Evolutionary conservation across 345 rosid species (phyloP), one percentile per base, ranked within the genome.

Genomic region (Punica granatum): DNA sequence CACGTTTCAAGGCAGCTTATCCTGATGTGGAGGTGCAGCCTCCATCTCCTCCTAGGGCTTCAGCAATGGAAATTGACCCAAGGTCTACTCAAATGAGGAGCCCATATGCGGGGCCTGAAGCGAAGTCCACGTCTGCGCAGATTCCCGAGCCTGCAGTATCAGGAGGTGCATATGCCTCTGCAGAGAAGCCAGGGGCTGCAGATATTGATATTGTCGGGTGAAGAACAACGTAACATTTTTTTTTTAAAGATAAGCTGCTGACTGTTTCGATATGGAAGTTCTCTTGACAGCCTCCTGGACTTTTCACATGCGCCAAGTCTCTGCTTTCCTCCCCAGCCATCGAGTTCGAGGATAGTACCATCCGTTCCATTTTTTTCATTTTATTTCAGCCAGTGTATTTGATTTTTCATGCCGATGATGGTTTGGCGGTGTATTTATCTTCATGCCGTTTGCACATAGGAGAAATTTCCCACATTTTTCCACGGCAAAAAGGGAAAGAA

Each of bases 1-100:
- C 97, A 67, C 85, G 98, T 72, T 94, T 88, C 70, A 94, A 86
- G 76, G 99, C 99, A 63, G 92, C 98, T 44, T 94, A 89, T 71
- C 95, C 98, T 0, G 96, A 89, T 7, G 74, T 89, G 2, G 86
- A 71, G 69, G 98, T 94, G 67, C 96, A 91, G 56, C 99, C 99
- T 1, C 25, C 83, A 7, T 94, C 99, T 53, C 98, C 98, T 60
- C 95, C 97, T 3, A 82, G 89, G 79, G 84, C 92, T 23, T 84
- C 95, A 21, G 77, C 90, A 11, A 83, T 85, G 91, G 99, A 94
- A 69, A 74, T 82, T 51, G 97, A 94, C 68, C 68, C 87, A 0
- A 26, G 60, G 42, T 35, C 79, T 33, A 12, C 81, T 69, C 84
- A 78, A 67, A 67, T 68, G 69, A 82, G 85, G 66, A 84, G 82